Conservation (phyloP, 768 basidiomycete species). For the Serpula lacrymans region DNA sequence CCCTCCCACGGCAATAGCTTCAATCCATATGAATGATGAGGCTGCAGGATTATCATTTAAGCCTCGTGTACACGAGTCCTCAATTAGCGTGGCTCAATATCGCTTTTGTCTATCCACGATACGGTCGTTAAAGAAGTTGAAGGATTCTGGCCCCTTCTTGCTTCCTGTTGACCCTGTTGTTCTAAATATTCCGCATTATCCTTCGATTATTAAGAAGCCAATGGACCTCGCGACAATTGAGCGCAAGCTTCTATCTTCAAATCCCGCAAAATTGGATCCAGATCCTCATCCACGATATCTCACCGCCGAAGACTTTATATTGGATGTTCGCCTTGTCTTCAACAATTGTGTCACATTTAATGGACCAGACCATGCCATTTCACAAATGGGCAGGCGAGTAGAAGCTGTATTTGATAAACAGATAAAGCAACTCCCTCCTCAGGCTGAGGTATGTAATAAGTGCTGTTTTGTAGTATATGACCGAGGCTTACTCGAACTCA, state of each 20-base stretch:
- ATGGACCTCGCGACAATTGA: conserved; percentile 96
- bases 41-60: conserved; percentile 20
- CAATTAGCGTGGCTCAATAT: conserved; percentile 66
- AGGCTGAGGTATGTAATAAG: conserved; percentile 67
- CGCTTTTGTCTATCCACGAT: conserved; percentile 77
- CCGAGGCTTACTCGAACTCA: conserved; percentile 39
- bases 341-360: conserved; percentile 90
- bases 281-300: conserved; percentile 77
- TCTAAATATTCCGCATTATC: conserved; percentile 85
- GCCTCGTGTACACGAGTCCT: conserved; percentile 31
- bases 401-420: conserved; percentile 87
- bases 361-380: conserved; percentile 82
- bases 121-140: conserved; percentile 80
- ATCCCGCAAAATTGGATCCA: conserved; percentile 70
- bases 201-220: conserved; percentile 78
- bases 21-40: conserved; percentile 10
- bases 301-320: conserved; percentile 74
- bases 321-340: conserved; percentile 86
- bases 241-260: conserved; percentile 77
- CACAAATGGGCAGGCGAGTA: conserved; percentile 75
- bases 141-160: conserved; percentile 79
- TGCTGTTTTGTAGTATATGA: not conserved
- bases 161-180: conserved; percentile 86
- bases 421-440: conserved; percentile 76
- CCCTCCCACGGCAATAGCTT: conserved; percentile 62